Percentiles rank a stretch among this genome's conserved stretches.
Evolutionary conservation across 257 asterid genomes (phyloP).

Genomic region (Paulownia fortunei): DNA sequence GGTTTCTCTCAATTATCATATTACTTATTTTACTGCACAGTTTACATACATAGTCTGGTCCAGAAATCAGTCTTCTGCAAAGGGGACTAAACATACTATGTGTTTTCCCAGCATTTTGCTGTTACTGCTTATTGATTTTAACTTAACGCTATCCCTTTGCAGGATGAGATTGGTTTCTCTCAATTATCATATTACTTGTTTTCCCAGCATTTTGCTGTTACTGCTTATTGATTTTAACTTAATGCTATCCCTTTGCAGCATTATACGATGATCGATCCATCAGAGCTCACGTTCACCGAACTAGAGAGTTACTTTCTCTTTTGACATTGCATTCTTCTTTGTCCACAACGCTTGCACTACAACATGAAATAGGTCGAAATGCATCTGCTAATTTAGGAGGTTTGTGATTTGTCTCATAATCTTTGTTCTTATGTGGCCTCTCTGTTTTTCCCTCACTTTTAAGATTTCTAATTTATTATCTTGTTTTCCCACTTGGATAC

Average conservation of each 20-base stretch:
- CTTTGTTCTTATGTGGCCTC: neutral
- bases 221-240: conserved; percentile 32
- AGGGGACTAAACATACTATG: neutral
- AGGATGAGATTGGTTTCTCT: conserved; percentile 34
- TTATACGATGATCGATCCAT: conserved; percentile 94
- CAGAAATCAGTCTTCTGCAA: neutral
- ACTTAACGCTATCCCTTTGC: conserved; percentile 46
- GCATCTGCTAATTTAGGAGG: conserved; percentile 66
- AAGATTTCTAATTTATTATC: neutral
- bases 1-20: neutral
- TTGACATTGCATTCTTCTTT: conserved; percentile 80
- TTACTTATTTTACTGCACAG: conserved; percentile 7
- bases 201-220: neutral
- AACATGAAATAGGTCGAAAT: conserved; percentile 62
- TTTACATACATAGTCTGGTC: neutral
- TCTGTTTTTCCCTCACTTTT: neutral
- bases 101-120: conserved; percentile 3
- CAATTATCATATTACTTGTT: neutral
- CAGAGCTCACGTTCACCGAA: conserved; percentile 90
- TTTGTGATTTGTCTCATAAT: conserved; percentile 35
- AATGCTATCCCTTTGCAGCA: conserved; percentile 61
- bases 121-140: conserved; percentile 17
- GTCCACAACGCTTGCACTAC: conserved; percentile 85
- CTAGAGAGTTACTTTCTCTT: conserved; percentile 87
- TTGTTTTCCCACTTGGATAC: conserved; percentile 10